phyloP scores from a whole-genome alignment of 345 rosid genomes.

The Bruguiera gymnorhiza region DNA sequence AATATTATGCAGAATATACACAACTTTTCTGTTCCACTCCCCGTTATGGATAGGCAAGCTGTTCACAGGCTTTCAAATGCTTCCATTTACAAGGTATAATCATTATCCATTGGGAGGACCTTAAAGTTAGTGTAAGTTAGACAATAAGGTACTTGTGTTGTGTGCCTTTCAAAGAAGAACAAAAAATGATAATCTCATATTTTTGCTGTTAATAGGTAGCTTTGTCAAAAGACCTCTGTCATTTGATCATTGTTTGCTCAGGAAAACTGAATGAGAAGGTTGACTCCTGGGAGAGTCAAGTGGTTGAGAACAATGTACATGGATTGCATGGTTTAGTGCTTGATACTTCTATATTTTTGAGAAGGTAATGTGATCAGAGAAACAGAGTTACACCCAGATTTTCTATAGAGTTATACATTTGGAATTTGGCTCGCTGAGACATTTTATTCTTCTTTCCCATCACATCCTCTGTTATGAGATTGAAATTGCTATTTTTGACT shows the following conservation, averaged over 20 bases:
- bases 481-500: neutral
- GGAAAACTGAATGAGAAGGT: slow-evolving; percentile 61
- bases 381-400: slow-evolving; percentile 9
- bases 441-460: neutral
- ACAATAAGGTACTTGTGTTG: neutral
- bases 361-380: slow-evolving; percentile 48
- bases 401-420: slow-evolving; percentile 9
- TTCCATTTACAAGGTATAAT: slow-evolving; percentile 57
- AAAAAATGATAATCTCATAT: slow-evolving; percentile 13
- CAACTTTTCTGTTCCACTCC: slow-evolving; percentile 47
- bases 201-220: slow-evolving; percentile 55
- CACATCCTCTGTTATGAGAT: neutral
- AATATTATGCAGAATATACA: slow-evolving; percentile 65
- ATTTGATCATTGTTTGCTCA: slow-evolving; percentile 66
- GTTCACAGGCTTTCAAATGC: slow-evolving; percentile 49
- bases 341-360: slow-evolving; percentile 77
- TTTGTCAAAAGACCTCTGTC: slow-evolving; percentile 86
- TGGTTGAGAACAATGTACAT: slow-evolving; percentile 34
- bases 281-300: slow-evolving; percentile 34
- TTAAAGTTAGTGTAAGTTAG: neutral
- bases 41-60: slow-evolving; percentile 35
- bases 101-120: neutral
- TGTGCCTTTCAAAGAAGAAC: slow-evolving; percentile 3
- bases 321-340: slow-evolving; percentile 74
- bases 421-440: neutral